These are phyloP conservation scores for Onygenales sp. DNA, from an alignment of 2,329 filamentous ascomycete genomes.

Conservation along the genomic window DNA sequence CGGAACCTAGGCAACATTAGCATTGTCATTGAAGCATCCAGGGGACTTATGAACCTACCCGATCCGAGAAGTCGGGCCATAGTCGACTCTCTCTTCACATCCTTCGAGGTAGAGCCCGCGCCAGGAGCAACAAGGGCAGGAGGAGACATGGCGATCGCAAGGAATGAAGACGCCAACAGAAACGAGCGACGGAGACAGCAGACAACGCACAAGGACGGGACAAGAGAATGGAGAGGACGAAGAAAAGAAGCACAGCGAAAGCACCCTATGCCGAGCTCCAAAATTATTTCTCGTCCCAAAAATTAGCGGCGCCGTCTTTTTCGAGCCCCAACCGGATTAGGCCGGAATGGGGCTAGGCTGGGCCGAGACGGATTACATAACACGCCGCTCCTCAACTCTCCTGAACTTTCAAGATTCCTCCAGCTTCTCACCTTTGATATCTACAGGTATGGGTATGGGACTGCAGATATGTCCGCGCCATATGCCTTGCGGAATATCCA, in stretches of 20 bases:
- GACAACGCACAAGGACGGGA: background rate
- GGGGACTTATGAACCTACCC: constrained; percentile 47
- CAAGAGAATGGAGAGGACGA: background rate
- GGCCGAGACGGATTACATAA: no score
- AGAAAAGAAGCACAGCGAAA: background rate
- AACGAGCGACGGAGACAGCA: background rate
- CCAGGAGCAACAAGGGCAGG: constrained; percentile 34
- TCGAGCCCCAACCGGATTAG: background rate
- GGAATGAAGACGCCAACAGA: background rate
- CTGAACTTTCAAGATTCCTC: no score
- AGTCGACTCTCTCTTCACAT: constrained; percentile 78
- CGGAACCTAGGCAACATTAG: constrained; percentile 54
- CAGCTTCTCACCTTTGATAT: no score
- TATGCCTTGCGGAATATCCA: no score
- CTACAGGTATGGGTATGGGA: no score
- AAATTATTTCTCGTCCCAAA: background rate
- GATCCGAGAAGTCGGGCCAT: constrained; percentile 82
- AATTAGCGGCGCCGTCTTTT: background rate
- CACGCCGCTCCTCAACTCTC: no score
- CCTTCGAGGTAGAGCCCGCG: constrained; percentile 43
- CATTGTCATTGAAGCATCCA: background rate
- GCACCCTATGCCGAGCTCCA: background rate
- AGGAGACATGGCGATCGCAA: constrained; percentile 20
- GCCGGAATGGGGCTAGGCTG: background rate
- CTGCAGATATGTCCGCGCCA: no score